Percentiles rank a stretch among this genome's conserved stretches.
Evolutionary conservation across 176 grass and related monocot genomes (phyloP).

Genomic region (Lolium perenne): DNA sequence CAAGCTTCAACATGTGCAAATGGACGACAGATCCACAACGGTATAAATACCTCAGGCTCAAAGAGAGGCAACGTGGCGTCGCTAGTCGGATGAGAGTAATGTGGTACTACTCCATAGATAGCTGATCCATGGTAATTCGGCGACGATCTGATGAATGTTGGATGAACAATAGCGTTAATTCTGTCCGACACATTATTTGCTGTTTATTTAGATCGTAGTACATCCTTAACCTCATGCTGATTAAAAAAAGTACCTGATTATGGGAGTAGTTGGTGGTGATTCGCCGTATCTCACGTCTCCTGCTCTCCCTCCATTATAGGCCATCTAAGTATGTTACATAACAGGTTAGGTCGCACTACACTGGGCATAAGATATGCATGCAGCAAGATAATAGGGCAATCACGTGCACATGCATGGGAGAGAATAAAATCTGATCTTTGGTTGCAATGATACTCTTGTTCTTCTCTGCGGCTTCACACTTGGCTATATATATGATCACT

Average conservation of each 20-base stretch:
- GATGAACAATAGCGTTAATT: not conserved
- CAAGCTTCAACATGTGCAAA: not conserved
- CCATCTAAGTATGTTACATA: conserved; percentile 42
- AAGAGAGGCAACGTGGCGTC: conserved; percentile 49
- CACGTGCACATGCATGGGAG: conserved; percentile 54
- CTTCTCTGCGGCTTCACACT: conserved; percentile 23
- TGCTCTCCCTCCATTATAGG: conserved; percentile 51
- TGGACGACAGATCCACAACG: not conserved
- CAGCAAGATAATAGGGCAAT: conserved; percentile 31
- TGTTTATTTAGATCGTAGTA: not conserved
- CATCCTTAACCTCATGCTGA: not conserved
- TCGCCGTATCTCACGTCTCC: conserved; percentile 56
- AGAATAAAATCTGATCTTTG: conserved; percentile 56
- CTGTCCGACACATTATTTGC: not conserved
- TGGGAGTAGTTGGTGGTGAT: conserved; percentile 40
- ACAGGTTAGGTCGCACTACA: conserved; percentile 43
- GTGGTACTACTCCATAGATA: conserved; percentile 39
- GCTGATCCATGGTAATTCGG: conserved; percentile 31
- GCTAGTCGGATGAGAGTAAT: conserved; percentile 34
- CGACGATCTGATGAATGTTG: conserved; percentile 32
- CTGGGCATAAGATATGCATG: conserved; percentile 27
- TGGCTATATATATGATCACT: not conserved
- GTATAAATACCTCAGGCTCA: conserved; percentile 28
- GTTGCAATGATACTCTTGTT: conserved; percentile 49
- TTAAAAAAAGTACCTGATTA: conserved; percentile 34